Conservation (phyloP, 441 rosid species). For the Populus hybrid region DNA sequence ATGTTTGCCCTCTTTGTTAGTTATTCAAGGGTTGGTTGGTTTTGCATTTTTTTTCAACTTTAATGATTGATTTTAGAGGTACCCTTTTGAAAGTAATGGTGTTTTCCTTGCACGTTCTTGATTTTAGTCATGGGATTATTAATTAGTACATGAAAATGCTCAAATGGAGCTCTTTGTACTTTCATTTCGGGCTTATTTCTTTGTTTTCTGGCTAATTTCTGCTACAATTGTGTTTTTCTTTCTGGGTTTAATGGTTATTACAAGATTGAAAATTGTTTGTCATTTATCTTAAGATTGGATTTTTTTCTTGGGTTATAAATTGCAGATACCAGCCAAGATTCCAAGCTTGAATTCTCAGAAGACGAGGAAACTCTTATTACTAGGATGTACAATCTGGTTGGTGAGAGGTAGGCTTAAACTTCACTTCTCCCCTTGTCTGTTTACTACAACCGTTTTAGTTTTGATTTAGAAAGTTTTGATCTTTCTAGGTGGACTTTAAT, state of each 20-base stretch:
- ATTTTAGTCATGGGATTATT: not conserved
- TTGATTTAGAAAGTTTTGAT: not conserved
- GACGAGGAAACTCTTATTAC: conserved; percentile 57
- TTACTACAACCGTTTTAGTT: not conserved
- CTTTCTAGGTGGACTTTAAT: conserved; percentile 44
- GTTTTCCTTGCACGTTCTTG: not conserved
- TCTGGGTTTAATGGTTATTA: not conserved
- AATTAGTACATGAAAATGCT: not conserved
- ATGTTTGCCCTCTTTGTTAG: not conserved
- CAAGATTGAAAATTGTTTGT: not conserved
- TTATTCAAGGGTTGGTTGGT: not conserved
- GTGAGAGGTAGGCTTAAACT: conserved; percentile 41
- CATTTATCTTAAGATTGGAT: too few species aligned
- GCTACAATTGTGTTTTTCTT: not conserved
- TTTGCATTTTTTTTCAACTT: not conserved
- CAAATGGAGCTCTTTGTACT: not conserved
- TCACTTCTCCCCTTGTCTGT: not conserved
- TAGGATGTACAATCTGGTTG: conserved; percentile 57
- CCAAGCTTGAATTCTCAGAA: conserved; percentile 52
- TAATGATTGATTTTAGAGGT: too few species aligned
- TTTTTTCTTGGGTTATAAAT: not conserved
- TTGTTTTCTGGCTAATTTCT: not conserved
- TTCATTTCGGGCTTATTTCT: not conserved
- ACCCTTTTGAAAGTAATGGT: not conserved
- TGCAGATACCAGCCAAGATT: conserved; percentile 34